These are phyloP conservation scores for Daldinia childiae DNA, from an alignment of 495 filamentous ascomycete genomes.

Conservation along the genomic window DNA sequence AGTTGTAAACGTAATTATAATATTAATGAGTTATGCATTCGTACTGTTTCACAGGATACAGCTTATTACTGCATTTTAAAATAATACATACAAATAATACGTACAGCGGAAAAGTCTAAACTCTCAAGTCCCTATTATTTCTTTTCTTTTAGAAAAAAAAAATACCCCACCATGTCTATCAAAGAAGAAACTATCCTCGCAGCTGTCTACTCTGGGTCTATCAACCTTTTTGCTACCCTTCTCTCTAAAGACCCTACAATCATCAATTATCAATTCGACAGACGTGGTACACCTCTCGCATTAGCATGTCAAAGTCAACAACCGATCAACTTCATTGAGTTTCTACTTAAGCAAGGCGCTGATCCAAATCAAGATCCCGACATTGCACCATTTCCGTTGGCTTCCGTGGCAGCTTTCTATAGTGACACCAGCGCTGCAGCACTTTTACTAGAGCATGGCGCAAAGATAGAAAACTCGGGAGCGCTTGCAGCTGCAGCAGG, in stretches of 20 bases:
- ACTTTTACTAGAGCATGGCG: background rate
- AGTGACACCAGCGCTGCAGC: background rate
- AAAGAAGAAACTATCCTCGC: background rate
- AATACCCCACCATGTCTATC: background rate
- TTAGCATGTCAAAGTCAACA: background rate
- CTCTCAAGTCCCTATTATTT: background rate
- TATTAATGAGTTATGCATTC: background rate
- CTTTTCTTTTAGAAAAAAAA: background rate
- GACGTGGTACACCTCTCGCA: background rate
- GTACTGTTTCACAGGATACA: background rate
- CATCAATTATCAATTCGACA: background rate
- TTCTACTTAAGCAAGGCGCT: background rate
- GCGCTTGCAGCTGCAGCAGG: background rate
- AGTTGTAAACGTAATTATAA: background rate
- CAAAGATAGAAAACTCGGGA: background rate
- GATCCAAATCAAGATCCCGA: background rate
- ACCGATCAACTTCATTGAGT: background rate
- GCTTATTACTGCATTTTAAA: background rate
- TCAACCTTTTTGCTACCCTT: background rate
- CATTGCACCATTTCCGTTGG: background rate
- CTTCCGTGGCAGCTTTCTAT: background rate
- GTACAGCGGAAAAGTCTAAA: background rate
- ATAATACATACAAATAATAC: background rate
- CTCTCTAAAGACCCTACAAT: background rate
- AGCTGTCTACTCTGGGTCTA: slow-evolving; percentile 1